These are phyloP conservation scores for Cercospora sp. DNA, from an alignment of 2,329 filamentous ascomycete genomes.

Conservation along the genomic window DNA sequence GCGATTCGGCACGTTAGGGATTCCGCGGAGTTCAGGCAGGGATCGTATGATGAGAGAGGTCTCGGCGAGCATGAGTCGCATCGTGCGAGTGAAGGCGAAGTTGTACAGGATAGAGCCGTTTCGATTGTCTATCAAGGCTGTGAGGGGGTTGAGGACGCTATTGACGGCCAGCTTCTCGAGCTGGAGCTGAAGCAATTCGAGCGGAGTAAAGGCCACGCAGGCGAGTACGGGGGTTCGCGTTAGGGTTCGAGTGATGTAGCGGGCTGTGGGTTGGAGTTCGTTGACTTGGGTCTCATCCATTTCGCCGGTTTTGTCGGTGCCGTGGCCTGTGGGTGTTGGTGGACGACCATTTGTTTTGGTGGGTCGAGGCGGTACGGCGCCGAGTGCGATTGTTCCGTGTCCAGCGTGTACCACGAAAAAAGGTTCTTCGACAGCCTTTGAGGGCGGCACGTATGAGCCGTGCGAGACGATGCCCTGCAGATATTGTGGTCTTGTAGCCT, in stretches of 20 bases:
- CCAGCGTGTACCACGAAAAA: slow-evolving; percentile 61
- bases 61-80: slow-evolving; percentile 72
- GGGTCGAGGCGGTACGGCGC: slow-evolving; percentile 48
- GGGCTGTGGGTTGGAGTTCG: slow-evolving; percentile 43
- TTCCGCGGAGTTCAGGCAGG: slow-evolving; percentile 70
- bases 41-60: slow-evolving; percentile 68
- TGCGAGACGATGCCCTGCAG: slow-evolving; percentile 68
- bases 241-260: slow-evolving; percentile 66
- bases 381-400: slow-evolving; percentile 59
- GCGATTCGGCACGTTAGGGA: slow-evolving; percentile 60
- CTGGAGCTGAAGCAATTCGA: slow-evolving; percentile 69
- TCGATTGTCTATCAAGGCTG: slow-evolving; percentile 72
- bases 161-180: slow-evolving; percentile 76
- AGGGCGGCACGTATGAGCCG: slow-evolving; percentile 50
- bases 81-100: slow-evolving; percentile 62
- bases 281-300: slow-evolving; percentile 19
- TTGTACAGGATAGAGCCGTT: slow-evolving; percentile 73
- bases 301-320: slow-evolving; percentile 19
- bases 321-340: slow-evolving; percentile 21
- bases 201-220: slow-evolving; percentile 58
- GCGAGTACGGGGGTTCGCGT: slow-evolving; percentile 63
- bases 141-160: slow-evolving; percentile 76
- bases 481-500: slow-evolving; percentile 68
- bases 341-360: background rate
- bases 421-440: slow-evolving; percentile 37